These are phyloP conservation scores for Sporobolomyces phaffii DNA, from an alignment of 768 basidiomycete species.

Conservation along the genomic window DNA sequence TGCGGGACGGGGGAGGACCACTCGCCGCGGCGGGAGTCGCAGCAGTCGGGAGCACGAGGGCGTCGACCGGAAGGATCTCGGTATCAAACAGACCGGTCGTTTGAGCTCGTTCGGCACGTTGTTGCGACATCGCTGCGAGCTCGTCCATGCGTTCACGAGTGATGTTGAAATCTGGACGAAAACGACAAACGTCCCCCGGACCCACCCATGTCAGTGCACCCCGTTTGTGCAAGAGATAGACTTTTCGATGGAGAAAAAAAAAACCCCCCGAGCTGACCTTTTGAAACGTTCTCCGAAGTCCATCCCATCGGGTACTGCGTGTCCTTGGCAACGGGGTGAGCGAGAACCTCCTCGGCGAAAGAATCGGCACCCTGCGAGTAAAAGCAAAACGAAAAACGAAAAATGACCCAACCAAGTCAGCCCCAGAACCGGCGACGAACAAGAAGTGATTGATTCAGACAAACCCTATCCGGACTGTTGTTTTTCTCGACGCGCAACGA, in stretches of 20 bases:
- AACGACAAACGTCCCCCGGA: too few species aligned
- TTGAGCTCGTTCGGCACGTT: constrained; percentile 72
- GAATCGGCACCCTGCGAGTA: constrained; percentile 56
- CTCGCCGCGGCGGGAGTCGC: constrained; percentile 71
- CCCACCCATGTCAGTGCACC: too few species aligned
- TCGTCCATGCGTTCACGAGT: constrained; percentile 71
- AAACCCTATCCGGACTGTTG: background rate
- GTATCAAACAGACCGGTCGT: constrained; percentile 72
- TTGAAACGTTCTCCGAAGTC: constrained; percentile 83
- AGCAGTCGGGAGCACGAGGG: constrained; percentile 51
- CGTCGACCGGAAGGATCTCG: constrained; percentile 70
- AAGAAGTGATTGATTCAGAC: background rate
- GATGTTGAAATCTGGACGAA: constrained; percentile 58
- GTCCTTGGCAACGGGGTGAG: constrained; percentile 66
- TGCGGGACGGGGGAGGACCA: constrained; percentile 49
- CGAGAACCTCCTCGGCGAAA: constrained; percentile 62
- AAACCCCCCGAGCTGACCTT: constrained; percentile 1
- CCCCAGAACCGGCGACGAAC: background rate
- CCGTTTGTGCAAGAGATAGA: too few species aligned
- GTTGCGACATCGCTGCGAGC: constrained; percentile 77
- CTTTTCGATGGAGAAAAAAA: too few species aligned
- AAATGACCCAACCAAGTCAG: constrained; percentile 47
- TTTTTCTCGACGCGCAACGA: too few species aligned
- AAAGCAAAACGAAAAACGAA: too few species aligned
- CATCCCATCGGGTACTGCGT: constrained; percentile 62